Evolutionary conservation across 371 early-diverging fungal genomes (phyloP), one percentile per base, ranked within the genome.

Genomic region (Actinomortierella wolfii): DNA sequence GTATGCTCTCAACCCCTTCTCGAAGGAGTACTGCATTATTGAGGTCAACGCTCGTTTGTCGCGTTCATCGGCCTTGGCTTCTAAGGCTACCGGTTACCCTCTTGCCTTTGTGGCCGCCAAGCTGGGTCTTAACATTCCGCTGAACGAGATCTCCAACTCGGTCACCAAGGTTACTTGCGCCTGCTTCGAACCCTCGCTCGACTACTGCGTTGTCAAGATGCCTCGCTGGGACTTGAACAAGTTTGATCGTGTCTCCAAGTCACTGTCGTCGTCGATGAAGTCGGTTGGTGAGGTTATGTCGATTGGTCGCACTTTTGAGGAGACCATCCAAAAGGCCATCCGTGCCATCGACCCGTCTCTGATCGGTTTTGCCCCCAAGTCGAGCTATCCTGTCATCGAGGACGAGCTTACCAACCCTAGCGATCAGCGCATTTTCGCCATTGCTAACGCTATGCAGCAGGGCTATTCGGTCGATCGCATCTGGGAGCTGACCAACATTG

Each of bases 101-200:
- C 83, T 97, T 49, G 97, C 97, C 2, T 96, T 97, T 77, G 95
- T 97, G n/a, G 97, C 97, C 6, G 96, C 97, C 62, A 97, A 97
- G 79, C 81, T 97, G 40, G 97, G 93, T 59, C 83, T 97, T 46
- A 95, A 92, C 40, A 91, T 92, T 51, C 89, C 94, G n/a, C 80
- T 97, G 53, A 90, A 92, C 55, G 91, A 94, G 74, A 86, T 97
- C 51, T 83, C 81, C 58, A 97, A 97, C 86, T 84, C 82, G 60
- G 97, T 97, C 39, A 97, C 97, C 50, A 92, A 93, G 73, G 90
- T 86, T 45, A 97, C 97, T 18, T 94, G 91, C 57, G 96, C 97
- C 28, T 95, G 95, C 80, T 97, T 97, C 59, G 97, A 97, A 76
- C 97, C 97, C 56, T 87, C 89, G 54, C 83, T 97, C 43, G 97